A percentile compares a stretch with the other conserved stretches of the same genome.
Evolutionary conservation across 192 early-diverging fungal genomes (phyloP).

Genomic region (Polychytrium aggregatum): DNA sequence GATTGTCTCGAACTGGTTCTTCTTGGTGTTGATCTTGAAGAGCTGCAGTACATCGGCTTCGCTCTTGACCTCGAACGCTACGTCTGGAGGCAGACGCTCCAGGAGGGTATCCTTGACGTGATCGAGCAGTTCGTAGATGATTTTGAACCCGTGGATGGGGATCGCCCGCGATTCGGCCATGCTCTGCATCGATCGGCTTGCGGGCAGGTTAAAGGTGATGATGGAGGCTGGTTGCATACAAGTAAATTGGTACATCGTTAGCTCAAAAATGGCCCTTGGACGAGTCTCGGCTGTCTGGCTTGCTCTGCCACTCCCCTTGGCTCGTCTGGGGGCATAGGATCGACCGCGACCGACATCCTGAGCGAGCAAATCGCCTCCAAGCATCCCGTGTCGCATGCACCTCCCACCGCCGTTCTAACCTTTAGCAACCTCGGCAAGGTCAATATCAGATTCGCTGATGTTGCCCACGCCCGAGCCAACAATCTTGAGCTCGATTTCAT

Average conservation of each 20-base stretch:
- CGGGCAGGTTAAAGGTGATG: constrained; percentile 82
- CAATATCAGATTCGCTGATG: constrained; percentile 77
- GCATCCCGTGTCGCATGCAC: not conserved
- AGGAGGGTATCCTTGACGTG: constrained; percentile 68
- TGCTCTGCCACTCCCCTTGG: too few relatives aligned
- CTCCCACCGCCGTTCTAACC: constrained; percentile 7
- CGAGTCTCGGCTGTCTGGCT: too few relatives aligned
- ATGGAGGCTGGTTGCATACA: constrained; percentile 36
- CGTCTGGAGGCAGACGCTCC: constrained; percentile 65
- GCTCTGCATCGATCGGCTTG: constrained; percentile 57
- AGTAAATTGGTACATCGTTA: constrained; percentile 2
- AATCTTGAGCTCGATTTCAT: constrained; percentile 64
- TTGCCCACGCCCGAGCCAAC: constrained; percentile 74
- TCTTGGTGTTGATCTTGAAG: constrained; percentile 76
- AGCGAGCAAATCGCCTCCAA: too few relatives aligned
- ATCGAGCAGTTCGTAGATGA: constrained; percentile 93
- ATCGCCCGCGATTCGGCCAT: constrained; percentile 54
- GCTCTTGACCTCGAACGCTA: constrained; percentile 66
- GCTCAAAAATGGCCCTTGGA: too few relatives aligned
- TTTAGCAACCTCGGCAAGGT: constrained; percentile 25
- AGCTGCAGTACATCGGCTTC: constrained; percentile 77
- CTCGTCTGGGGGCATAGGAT: too few relatives aligned
- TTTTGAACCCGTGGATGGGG: constrained; percentile 53
- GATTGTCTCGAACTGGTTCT: constrained; percentile 53
- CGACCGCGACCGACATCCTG: too few relatives aligned